These are phyloP conservation scores for Colletotrichum sp. DNA, from an alignment of 2,329 filamentous ascomycete genomes.

Conservation along the genomic window DNA sequence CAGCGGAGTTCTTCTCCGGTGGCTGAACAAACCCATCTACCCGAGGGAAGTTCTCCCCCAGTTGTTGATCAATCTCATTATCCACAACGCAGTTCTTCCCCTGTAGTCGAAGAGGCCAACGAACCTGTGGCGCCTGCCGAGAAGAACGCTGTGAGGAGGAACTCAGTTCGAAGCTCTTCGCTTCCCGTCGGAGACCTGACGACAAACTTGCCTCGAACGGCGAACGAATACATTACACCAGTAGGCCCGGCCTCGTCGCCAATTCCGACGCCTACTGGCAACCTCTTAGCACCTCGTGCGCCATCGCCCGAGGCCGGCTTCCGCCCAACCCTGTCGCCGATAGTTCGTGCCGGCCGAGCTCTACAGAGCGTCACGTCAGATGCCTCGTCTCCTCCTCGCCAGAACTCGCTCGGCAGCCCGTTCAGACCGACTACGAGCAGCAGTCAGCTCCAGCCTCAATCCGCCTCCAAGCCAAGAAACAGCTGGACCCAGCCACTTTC, in stretches of 20 bases:
- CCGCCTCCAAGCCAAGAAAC: slow-evolving; percentile 6
- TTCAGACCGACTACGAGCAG: slow-evolving; percentile 42
- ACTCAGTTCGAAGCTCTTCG: slow-evolving; percentile 1
- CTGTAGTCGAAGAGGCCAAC: not conserved
- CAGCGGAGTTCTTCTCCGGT: not conserved
- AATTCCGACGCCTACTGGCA: slow-evolving; percentile 25
- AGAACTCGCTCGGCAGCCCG: slow-evolving; percentile 59
- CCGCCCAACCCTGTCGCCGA: slow-evolving; percentile 59
- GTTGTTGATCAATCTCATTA: not conserved
- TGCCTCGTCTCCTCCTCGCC: slow-evolving; percentile 59
- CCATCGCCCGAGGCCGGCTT: slow-evolving; percentile 29
- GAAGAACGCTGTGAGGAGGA: not conserved
- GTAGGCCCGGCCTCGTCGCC: slow-evolving; percentile 41
- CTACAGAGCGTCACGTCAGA: slow-evolving; percentile 65
- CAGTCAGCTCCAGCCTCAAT: slow-evolving; percentile 17
- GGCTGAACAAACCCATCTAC: not conserved
- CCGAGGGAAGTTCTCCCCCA: not conserved
- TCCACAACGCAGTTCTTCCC: not conserved
- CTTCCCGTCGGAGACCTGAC: slow-evolving; percentile 9
- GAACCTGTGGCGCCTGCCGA: not conserved
- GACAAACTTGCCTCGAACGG: not conserved
- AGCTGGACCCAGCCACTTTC: slow-evolving; percentile 20
- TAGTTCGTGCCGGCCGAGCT: slow-evolving; percentile 61
- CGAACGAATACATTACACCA: slow-evolving; percentile 35
- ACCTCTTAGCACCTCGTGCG: slow-evolving; percentile 21